Evolutionary conservation across 768 basidiomycete species (phyloP).

Genomic region (Tulasnella sp.): DNA sequence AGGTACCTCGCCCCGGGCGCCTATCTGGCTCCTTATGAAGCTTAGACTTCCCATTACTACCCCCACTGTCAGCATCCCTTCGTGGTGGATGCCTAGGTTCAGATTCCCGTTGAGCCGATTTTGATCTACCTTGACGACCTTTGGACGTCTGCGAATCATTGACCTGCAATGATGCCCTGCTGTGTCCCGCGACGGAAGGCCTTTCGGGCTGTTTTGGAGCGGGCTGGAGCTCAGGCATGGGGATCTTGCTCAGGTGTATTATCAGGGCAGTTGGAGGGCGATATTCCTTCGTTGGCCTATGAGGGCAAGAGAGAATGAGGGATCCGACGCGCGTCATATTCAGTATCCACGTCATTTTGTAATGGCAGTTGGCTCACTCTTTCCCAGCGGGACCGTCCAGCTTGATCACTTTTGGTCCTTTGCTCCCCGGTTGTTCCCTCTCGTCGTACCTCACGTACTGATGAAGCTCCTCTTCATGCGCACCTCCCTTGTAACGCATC

Average conservation of each 20-base stretch:
- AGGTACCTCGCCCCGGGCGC: too few relatives aligned
- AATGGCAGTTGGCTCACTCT: background rate
- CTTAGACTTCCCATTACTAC: conserved; percentile 24
- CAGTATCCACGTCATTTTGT: background rate
- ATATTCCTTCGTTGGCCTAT: conserved; percentile 29
- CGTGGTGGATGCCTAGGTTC: background rate
- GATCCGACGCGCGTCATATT: background rate
- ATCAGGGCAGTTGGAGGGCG: conserved; percentile 54
- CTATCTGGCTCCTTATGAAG: conserved; percentile 26
- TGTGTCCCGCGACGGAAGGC: too few relatives aligned
- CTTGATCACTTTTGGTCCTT: conserved; percentile 57
- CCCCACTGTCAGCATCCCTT: conserved; percentile 6
- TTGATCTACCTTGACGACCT: too few relatives aligned
- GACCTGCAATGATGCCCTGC: too few relatives aligned
- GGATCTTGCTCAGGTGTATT: conserved; percentile 74
- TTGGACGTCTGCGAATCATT: too few relatives aligned
- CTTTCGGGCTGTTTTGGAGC: conserved; percentile 8
- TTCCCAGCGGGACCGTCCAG: conserved; percentile 36
- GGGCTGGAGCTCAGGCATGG: conserved; percentile 73
- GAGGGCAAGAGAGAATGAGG: background rate
- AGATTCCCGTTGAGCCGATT: too few relatives aligned
- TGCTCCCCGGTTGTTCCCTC: conserved; percentile 30
- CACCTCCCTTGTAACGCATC: conserved; percentile 63
- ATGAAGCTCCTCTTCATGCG: conserved; percentile 47
- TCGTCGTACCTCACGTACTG: conserved; percentile 63